These are phyloP conservation scores for Schwanniomyces yamadae DNA, from an alignment of 805 yeast genomes.

Conservation along the genomic window DNA sequence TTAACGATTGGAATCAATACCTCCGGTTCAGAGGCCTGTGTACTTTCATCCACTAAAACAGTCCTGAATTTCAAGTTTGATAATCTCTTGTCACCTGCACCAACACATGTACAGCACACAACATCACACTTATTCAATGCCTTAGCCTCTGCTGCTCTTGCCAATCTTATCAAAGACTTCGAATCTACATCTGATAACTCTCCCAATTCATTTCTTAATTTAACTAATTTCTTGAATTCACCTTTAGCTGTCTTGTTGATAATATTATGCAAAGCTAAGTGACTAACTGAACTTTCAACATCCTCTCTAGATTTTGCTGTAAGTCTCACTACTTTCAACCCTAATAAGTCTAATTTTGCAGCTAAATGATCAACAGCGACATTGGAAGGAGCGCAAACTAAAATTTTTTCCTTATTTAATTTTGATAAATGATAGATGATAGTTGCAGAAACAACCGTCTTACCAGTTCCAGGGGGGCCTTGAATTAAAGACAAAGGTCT, in stretches of 20 bases:
- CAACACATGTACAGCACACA: slow-evolving; percentile 88
- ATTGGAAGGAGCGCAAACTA: slow-evolving; percentile 94
- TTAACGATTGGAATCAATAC: slow-evolving; percentile 83
- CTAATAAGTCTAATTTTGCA: slow-evolving; percentile 63
- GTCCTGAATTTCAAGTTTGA: slow-evolving; percentile 59
- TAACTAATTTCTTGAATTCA: slow-evolving; percentile 56
- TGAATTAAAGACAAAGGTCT: slow-evolving; percentile 80
- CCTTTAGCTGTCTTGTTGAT: slow-evolving; percentile 51
- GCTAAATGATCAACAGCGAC: slow-evolving; percentile 94
- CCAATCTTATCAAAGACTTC: slow-evolving; percentile 38
- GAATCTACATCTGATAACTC: slow-evolving; percentile 62
- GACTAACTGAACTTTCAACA: slow-evolving; percentile 61
- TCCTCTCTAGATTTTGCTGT: slow-evolving; percentile 80
- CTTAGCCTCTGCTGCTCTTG: slow-evolving; percentile 48
- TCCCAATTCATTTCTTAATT: slow-evolving; percentile 62
- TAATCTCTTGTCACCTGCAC: slow-evolving; percentile 79
- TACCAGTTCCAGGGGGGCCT: slow-evolving; percentile 87
- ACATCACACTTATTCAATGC: slow-evolving; percentile 64
- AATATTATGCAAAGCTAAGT: slow-evolving; percentile 55
- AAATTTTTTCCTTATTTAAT: slow-evolving; percentile 58
- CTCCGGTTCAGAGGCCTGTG: slow-evolving; percentile 94
- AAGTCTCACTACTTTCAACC: slow-evolving; percentile 74
- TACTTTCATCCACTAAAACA: slow-evolving; percentile 87
- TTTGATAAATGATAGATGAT: slow-evolving; percentile 74
- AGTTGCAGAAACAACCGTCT: slow-evolving; percentile 89